Base-by-base conservation (phyloP, 768 basidiomycete genomes). In the Pisolithus orientalis region DNA sequence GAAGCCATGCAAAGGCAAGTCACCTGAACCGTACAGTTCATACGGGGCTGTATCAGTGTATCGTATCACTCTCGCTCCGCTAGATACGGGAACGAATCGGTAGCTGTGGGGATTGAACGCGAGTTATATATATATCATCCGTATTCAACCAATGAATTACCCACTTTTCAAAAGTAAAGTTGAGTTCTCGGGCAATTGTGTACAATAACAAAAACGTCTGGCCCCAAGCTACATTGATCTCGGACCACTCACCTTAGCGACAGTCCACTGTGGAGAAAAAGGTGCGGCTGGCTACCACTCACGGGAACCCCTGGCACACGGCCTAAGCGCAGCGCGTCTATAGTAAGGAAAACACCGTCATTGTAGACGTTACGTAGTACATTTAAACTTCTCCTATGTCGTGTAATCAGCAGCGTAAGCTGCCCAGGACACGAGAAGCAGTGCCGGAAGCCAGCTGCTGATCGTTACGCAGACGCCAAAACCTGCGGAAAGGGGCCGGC, bases 141-240 rank as follows among this genome's bases (percentile, higher is more conserved):
- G 25, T 21, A 47, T 27, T 2, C 6, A 49, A 39, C 39, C 47
- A 21, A 40, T n/a, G 47, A 40, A 38, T 39, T 60, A 34, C 83
- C 58, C 69, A 94, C 94, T 83, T 82, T 62, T 87, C 84, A 59
- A 96, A 97, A 4, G 80, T 82, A 62, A 84, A 92, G 55, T 92
- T 93, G 13, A 96, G 80, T 69, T 97, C 98, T 51, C 87, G 78
- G 10, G 92, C 92, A 46, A 99, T 82, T 6, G 92, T 92, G 62
- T 95, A 90, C 34, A 97, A 72, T 51, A 98, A 75, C 16, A 98
- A 76, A n/a, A 95, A 74, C 0, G 94, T 91, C 64, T 96, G 87
- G 1, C 96, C 96, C 94, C 95, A 96, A 16, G 96, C 96, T 10
- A 96, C 96, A 64, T 98, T 98, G 66, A 98, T 94, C 70, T 99